Base-by-base conservation (phyloP, 805 yeast genomes). In the Ogataea henricii region DNA sequence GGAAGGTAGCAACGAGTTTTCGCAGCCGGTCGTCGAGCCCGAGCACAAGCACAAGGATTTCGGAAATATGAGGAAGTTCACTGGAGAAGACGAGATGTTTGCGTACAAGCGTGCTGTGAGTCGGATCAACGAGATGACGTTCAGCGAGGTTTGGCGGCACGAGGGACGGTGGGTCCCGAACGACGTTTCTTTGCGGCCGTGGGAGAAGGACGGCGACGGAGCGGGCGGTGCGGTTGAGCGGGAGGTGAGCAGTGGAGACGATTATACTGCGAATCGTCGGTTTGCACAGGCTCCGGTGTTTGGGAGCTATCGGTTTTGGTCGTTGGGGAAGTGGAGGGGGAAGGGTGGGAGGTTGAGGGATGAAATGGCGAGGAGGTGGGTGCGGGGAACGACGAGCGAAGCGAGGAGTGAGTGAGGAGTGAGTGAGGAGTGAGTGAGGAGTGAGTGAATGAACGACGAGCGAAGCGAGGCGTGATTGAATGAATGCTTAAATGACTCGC, bases 31-130 rank as follows among this genome's bases (percentile, higher is more conserved):
- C 9, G 51, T 47, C 23, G 44, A 52, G 5, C 25, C 6, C 4
- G 35, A 14, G 18, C 20, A 13, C 27, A 45, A 63, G 32, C 49
- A 55, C 21, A 65, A 66, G 9, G 70, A 80, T 55, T 81, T 72
- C 54, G 70, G 76, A 12, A 72, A 81, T 43, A 61, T 74, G 16
- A 68, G 71, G 9, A 80, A 82, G 8, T 85, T 85, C 56, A 85
- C 89, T 0, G 91, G 91, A 20, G 89, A 85, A 56, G 91, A 85
- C 64, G 91, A 85, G 59, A 76, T 75, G 66, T 85, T 85, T 65
- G 89, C 91, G 3, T 85, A 77, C 57, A 81, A 79, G 52, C 67
- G 91, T 54, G 90, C 91, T 0, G 82, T 84, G 1, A 80, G 84
- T 56, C 67, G 91, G 53, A 72, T 85, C 30, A 71, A 72, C 44